Percentiles rank a stretch among this genome's conserved stretches.
These are phyloP conservation scores for Lenwebbia sp. DNA, from an alignment of 345 rosid genomes.

Conservation along the genomic window DNA sequence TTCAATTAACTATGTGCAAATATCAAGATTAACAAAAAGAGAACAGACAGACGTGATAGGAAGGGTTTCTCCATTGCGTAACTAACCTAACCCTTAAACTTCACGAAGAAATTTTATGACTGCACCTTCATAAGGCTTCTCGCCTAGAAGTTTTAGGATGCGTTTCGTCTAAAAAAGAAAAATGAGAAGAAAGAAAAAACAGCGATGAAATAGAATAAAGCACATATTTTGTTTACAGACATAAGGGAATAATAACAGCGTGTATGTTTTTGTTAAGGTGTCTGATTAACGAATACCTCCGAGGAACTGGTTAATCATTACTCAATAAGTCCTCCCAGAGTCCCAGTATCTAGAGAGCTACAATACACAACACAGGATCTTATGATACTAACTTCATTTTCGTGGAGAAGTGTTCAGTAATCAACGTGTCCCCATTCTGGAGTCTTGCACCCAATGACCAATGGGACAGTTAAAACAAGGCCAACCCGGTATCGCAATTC, in stretches of 20 bases:
- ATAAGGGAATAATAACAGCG: neutral
- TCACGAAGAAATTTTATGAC: neutral
- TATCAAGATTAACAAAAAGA: neutral
- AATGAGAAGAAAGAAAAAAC: neutral
- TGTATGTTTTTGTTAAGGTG: no score
- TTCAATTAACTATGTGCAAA: neutral
- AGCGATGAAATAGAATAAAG: neutral
- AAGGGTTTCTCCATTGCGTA: neutral
- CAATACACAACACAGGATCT: neutral
- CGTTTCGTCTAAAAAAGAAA: fast-evolving
- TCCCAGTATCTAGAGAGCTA: neutral
- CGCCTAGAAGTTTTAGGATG: neutral
- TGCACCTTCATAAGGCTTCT: neutral
- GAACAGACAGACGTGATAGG: fast-evolving
- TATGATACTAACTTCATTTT: neutral
- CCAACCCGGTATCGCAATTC: neutral
- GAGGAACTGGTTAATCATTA: no score
- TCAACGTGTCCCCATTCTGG: neutral
- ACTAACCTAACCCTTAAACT: neutral
- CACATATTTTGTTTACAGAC: no score
- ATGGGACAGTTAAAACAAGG: neutral
- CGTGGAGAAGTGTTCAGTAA: neutral
- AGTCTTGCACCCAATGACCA: neutral
- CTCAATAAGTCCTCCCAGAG: no score
- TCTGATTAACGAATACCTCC: neutral